These are phyloP conservation scores for Phaseolus coccineus DNA, from an alignment of 331 rosid species.

Conservation along the genomic window DNA sequence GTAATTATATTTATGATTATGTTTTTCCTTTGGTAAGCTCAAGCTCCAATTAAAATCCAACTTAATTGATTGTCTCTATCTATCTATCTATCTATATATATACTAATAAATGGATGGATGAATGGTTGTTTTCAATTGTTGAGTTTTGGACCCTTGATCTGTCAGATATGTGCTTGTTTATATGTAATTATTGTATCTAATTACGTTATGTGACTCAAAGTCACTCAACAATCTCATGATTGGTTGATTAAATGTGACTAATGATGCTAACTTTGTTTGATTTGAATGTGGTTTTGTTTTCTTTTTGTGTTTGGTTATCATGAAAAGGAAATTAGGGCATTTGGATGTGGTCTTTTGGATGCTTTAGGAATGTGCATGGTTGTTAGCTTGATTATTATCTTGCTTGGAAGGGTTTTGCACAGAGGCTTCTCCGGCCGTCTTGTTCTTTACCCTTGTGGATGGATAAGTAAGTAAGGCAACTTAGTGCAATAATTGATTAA, in stretches of 20 bases:
- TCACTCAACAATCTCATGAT: background rate
- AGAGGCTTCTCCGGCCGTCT: background rate
- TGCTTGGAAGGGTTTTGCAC: background rate
- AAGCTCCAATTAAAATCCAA: background rate
- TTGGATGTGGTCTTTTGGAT: background rate
- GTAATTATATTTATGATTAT: constrained; percentile 8
- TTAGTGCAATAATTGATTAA: constrained; percentile 15
- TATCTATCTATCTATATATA: background rate
- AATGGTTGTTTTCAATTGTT: background rate
- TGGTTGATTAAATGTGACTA: constrained; percentile 25
- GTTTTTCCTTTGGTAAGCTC: background rate
- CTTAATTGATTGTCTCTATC: background rate
- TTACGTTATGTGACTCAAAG: constrained; percentile 1
- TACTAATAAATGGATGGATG: background rate
- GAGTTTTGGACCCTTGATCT: constrained; percentile 1
- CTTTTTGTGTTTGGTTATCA: background rate
- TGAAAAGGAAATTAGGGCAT: background rate
- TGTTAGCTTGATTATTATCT: background rate
- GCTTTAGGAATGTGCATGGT: constrained; percentile 8
- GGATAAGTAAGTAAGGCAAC: background rate
- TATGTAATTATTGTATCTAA: background rate
- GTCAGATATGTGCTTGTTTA: constrained; percentile 22
- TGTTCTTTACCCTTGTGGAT: background rate
- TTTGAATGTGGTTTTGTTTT: background rate
- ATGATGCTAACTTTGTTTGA: background rate